phyloP scores from a whole-genome alignment of 805 yeast genomes.

The Hermanozyma aechmeae region DNA sequence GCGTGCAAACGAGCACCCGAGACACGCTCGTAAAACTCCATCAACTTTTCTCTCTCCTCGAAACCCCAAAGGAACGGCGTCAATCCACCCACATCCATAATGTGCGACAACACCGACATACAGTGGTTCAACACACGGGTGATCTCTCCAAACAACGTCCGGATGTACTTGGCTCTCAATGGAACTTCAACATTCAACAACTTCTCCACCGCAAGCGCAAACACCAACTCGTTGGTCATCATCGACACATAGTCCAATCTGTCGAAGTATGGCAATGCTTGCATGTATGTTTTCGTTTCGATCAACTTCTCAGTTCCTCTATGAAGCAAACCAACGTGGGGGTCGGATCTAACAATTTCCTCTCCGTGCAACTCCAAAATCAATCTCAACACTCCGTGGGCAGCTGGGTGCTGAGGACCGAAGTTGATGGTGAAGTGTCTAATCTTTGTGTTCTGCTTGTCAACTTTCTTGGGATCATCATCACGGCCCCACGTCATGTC shows the following conservation, averaged over 20 bases:
- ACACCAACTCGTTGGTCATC: constrained; percentile 89
- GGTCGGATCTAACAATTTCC: constrained; percentile 79
- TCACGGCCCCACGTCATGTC: constrained; percentile 36
- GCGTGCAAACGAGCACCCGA: constrained; percentile 86
- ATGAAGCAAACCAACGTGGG: constrained; percentile 81
- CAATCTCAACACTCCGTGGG: constrained; percentile 84
- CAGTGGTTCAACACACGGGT: constrained; percentile 77
- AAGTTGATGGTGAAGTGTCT: constrained; percentile 86
- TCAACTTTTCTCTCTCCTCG: constrained; percentile 86
- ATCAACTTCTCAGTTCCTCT: constrained; percentile 86
- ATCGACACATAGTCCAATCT: constrained; percentile 76
- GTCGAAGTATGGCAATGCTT: constrained; percentile 83
- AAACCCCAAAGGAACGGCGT: constrained; percentile 93
- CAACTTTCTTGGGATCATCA: constrained; percentile 34
- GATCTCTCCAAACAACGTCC: constrained; percentile 81
- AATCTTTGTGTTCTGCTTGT: constrained; percentile 43
- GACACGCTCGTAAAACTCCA: constrained; percentile 88
- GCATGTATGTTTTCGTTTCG: constrained; percentile 78
- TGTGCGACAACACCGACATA: constrained; percentile 81
- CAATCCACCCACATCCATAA: constrained; percentile 92
- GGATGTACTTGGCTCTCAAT: constrained; percentile 71
- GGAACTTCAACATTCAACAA: constrained; percentile 80
- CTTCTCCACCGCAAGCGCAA: constrained; percentile 77
- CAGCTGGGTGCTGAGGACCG: constrained; percentile 94
- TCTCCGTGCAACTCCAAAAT: constrained; percentile 84